Percentiles rank a stretch among this genome's conserved stretches.
Conservation (phyloP, 192 early-diverging fungal genomes). For the Linnemannia zychae region DNA sequence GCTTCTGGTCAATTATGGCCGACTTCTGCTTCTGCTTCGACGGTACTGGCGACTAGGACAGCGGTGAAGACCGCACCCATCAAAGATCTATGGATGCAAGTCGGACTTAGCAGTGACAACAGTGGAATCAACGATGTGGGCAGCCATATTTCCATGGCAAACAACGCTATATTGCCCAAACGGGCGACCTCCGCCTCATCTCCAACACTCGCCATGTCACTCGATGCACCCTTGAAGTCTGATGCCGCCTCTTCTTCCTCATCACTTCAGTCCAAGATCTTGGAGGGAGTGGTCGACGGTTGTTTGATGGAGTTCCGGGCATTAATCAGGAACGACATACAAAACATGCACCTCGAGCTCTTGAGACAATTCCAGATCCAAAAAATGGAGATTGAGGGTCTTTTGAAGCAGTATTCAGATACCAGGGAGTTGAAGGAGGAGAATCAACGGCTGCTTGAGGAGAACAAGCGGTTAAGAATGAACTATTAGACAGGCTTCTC, state of each 20-base stretch:
- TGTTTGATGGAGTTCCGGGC: constrained; percentile 70
- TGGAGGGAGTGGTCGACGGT: constrained; percentile 72
- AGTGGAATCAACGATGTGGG: neutral
- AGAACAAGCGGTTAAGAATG: constrained; percentile 68
- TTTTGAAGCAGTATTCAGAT: constrained; percentile 66
- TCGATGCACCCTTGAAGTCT: neutral
- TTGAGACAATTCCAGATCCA: constrained; percentile 78
- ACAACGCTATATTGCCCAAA: neutral
- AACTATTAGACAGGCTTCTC: constrained; percentile 21
- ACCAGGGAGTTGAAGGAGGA: constrained; percentile 65
- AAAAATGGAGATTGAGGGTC: constrained; percentile 72
- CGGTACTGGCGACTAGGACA: neutral
- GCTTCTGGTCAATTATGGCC: neutral
- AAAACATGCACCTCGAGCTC: constrained; percentile 80
- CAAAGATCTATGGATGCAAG: constrained; percentile 40
- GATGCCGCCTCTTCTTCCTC: neutral
- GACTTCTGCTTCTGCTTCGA: neutral
- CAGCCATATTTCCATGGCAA: neutral
- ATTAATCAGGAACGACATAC: constrained; percentile 70
- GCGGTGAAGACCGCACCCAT: neutral
- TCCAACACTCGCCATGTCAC: neutral
- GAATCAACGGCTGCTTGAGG: constrained; percentile 65
- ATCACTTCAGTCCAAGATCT: constrained; percentile 54
- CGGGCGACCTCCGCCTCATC: neutral
- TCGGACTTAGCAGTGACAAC: constrained; percentile 12